Evolutionary conservation across 164 flowering plant genomes (phyloP), one percentile per base, ranked within the genome.

Genomic region (Brasenia schreberi): DNA sequence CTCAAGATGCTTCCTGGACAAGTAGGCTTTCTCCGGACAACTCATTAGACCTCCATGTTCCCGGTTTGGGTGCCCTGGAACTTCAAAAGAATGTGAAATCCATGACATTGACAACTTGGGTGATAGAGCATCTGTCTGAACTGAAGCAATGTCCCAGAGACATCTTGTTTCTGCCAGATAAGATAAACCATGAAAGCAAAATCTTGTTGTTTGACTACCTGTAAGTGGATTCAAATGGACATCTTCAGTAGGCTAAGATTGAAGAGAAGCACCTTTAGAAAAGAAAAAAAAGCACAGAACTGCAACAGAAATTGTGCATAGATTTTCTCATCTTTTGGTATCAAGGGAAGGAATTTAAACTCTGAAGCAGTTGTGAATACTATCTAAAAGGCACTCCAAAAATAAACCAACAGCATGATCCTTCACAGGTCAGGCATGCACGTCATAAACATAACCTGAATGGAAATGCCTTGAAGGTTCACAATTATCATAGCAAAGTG

Each of bases 31-130:
- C 65, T 90, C 90, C 10, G 97, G 96, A 92, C 96, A 93, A 77
- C 92, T 87, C 94, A 90, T 80, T n/a, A 90, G 81, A 68, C 85
- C 84, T 61, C 79, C 61, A 49, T 84, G 89, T 69, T 89, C 95
- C 72, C 78, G 76, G 69, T 72, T 79, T 43, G 70, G 72, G 45
- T 81, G 60, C 72, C 80, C 77, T 43, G 81, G 71, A 58, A 75
- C 87, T 66, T 88, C 90, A 65, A 42, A 73, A 12, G 85, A 69
- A 66, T 72, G 82, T 9, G 82, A 71, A 49, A 82, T 5, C 62
- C 77, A 72, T 7, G 89, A 88, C 42, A 89, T 71, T 18, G 84
- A 56, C 73, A 82, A 76, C 65, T 81, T 81, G 62, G 39, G 75
- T 6, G 83, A 80, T 42, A 63, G 23, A 23, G 68, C 69, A 17